Evolutionary conservation across 2,329 filamentous ascomycete genomes (phyloP).

Genomic region (Pleomassaria siparia): DNA sequence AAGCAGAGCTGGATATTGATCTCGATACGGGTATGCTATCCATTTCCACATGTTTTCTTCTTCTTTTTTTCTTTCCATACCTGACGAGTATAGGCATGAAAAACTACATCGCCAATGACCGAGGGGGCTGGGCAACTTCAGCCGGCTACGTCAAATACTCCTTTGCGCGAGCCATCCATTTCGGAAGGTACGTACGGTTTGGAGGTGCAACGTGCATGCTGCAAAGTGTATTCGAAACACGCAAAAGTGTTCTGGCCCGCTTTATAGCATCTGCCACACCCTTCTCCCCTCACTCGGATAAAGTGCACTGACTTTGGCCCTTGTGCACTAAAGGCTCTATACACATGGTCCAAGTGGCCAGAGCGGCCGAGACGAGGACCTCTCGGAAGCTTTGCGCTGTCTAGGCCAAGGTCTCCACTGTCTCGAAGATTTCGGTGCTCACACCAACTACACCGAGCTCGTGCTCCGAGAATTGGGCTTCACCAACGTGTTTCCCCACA

Average conservation of each 20-base stretch:
- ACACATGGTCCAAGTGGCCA: conserved; percentile 47
- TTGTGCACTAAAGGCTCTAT: no score
- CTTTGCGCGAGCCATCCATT: conserved; percentile 52
- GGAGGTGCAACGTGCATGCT: no score
- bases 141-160: conserved; percentile 70
- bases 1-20: conserved; percentile 50
- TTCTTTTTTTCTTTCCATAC: no score
- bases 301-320: no score
- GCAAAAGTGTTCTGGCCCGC: no score
- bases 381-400: conserved; percentile 52
- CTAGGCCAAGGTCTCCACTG: conserved; percentile 57
- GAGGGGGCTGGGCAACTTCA: conserved; percentile 85
- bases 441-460: conserved; percentile 58
- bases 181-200: no score
- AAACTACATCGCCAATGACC: conserved; percentile 96
- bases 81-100: conserved; percentile 72
- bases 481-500: conserved; percentile 55
- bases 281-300: no score
- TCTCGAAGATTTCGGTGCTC: conserved; percentile 57
- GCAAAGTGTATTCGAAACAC: no score
- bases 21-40: conserved; percentile 40
- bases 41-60: no score
- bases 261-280: no score
- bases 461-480: conserved; percentile 55
- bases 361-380: conserved; percentile 47